Evolutionary conservation across 139 green algal species (phyloP).

Genomic region (Diplosphaera chodatii): DNA sequence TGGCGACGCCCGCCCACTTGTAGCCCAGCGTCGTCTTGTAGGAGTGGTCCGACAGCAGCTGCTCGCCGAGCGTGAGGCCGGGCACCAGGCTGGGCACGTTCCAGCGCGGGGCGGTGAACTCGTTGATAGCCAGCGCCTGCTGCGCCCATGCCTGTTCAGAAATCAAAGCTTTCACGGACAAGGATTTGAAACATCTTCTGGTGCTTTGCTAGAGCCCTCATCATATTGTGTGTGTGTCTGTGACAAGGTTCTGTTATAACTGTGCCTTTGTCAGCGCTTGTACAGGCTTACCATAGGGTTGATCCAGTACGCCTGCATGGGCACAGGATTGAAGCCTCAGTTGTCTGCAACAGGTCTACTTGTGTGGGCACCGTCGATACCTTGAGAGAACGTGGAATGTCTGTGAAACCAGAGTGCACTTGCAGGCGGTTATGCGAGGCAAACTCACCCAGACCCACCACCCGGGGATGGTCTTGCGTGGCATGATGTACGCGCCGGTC

Average conservation of each 20-base stretch:
- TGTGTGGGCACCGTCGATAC: too few relatives aligned
- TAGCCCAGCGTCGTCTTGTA: not conserved
- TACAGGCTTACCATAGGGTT: too few relatives aligned
- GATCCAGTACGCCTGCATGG: constrained; percentile 3
- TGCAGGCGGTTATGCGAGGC: too few relatives aligned
- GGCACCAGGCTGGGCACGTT: not conserved
- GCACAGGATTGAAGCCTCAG: not conserved
- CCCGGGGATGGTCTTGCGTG: constrained; percentile 14
- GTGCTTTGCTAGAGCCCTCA: too few relatives aligned
- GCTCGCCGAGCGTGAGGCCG: constrained; percentile 3
- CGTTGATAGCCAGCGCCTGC: constrained; percentile 13
- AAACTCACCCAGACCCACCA: constrained; percentile 39
- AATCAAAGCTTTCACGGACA: too few relatives aligned
- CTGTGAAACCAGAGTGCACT: too few relatives aligned
- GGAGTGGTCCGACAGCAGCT: not conserved
- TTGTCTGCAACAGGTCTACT: too few relatives aligned
- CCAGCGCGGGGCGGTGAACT: constrained; percentile 24
- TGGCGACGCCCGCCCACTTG: constrained; percentile 13
- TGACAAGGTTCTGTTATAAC: too few relatives aligned
- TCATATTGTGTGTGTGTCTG: too few relatives aligned
- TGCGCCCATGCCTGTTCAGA: constrained; percentile 11
- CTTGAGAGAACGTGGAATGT: too few relatives aligned
- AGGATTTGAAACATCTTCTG: too few relatives aligned
- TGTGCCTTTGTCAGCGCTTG: too few relatives aligned
- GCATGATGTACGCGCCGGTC: not conserved